Percentiles rank a stretch among this genome's conserved stretches.
These are phyloP conservation scores for Aspergillus sp. DNA, from an alignment of 2,329 filamentous ascomycete species.

Conservation along the genomic window DNA sequence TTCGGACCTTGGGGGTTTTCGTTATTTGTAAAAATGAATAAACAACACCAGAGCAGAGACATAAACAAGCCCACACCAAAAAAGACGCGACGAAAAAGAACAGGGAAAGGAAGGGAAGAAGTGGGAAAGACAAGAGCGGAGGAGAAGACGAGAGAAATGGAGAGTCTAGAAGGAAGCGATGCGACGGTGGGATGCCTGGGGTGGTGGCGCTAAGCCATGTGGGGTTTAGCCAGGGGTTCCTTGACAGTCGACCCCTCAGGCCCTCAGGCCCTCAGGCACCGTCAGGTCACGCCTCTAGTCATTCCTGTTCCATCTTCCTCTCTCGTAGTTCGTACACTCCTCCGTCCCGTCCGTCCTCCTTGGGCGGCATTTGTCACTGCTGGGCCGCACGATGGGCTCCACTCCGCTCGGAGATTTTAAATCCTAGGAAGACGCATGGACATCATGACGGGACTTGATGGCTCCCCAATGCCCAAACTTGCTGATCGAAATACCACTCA, in stretches of 20 bases:
- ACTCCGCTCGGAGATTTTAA: background rate
- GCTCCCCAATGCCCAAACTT: background rate
- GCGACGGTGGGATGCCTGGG: background rate
- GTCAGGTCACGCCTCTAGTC: background rate
- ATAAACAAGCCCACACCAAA: background rate
- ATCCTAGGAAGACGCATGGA: background rate
- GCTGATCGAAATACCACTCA: background rate
- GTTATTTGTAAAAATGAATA: background rate
- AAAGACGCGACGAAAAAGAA: background rate
- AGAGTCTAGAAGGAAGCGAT: conserved; percentile 11
- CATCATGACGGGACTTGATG: background rate
- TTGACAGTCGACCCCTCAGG: background rate
- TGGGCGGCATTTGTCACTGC: background rate
- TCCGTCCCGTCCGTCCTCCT: too few relatives aligned
- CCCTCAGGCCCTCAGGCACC: background rate
- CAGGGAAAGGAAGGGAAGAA: conserved; percentile 2
- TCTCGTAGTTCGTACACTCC: too few relatives aligned
- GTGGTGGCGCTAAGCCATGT: background rate
- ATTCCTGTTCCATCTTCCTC: background rate
- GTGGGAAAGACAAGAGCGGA: conserved; percentile 1
- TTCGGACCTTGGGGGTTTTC: background rate
- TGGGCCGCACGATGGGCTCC: background rate
- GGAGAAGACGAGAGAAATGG: conserved; percentile 5
- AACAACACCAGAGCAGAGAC: background rate
- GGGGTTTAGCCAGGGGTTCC: conserved; percentile 1